Evolutionary conservation across 768 basidiomycete genomes (phyloP), one percentile per base, ranked within the genome.

Genomic region (Kwoniella heveanensis): DNA sequence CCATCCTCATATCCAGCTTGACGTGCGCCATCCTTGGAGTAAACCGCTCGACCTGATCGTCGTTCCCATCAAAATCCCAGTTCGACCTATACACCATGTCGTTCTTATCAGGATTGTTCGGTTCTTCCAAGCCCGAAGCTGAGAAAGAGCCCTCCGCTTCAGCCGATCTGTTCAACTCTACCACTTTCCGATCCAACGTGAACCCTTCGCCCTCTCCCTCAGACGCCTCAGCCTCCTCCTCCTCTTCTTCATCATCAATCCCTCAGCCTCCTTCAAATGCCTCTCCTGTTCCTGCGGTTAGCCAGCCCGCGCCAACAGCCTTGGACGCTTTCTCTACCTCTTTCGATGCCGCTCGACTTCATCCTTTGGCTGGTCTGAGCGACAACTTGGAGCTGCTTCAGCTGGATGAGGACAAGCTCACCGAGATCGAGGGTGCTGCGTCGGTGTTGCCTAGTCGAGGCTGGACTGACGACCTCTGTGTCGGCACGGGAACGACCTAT

Each of bases 381-480:
- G 91, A 92, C 80, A 89, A 92, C 84, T 83, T 99, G 70, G 96
- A 99, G 82, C 97, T 96, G 82, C 83, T 99, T 57, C 85, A 91
- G 71, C 85, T 99, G 62, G 95, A 98, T 68, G 96, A 99, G 81
- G 95, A 95, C 83, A 95, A 98, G 84, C 88, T 88, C 72, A 92
- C 82, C 80, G 87, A 91, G 58, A 83, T 96, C 65, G 92, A 92
- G 77, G 96, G 96, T 54, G 87, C 90, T 72, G 86, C 85, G 72
- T 92, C 90, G 64, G 93, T 94, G 62, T 86, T 99, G 69, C 93
- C 94, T 72, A 90, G 89, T 79, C 85, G 96, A 83, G 93, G 96
- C 67, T 98, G 92, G 94, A 91, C 92, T 83, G 96, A 99, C 83
- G 96, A 99, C 83, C 83, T 99, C 64, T 97, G 93, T 86, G 97